Conservation (phyloP, 1,284 basidiomycete species). For the Vanrija humicola region DNA sequence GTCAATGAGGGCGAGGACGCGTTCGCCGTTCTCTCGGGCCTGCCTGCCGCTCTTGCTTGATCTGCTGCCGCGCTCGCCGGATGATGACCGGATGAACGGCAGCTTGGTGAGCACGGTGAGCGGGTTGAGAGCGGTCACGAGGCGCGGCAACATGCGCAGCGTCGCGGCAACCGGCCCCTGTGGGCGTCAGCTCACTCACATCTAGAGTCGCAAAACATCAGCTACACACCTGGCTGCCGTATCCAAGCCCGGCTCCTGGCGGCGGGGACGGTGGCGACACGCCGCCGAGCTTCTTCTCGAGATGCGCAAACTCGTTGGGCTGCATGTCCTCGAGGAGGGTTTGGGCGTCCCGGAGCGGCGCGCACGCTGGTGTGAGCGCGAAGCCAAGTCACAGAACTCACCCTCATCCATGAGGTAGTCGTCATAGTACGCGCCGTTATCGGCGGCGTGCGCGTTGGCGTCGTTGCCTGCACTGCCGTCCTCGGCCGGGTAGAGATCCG, state of each 20-base stretch:
- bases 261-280: slow-evolving; percentile 12
- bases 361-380: slow-evolving; percentile 20
- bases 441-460: no score
- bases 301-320: slow-evolving; percentile 23
- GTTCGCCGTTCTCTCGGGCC: slow-evolving; percentile 55
- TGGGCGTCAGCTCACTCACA: neutral
- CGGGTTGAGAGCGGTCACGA: slow-evolving; percentile 37
- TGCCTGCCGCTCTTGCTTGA: slow-evolving; percentile 6
- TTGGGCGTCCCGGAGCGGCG: slow-evolving; percentile 28
- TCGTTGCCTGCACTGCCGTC: no score
- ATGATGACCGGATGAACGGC: slow-evolving; percentile 1
- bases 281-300: slow-evolving; percentile 23
- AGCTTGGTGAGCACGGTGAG: slow-evolving; percentile 5
- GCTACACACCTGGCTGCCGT: slow-evolving; percentile 30
- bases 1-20: slow-evolving; percentile 68
- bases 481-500: no score
- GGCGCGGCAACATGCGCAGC: slow-evolving; percentile 30
- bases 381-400: no score
- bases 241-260: slow-evolving; percentile 37
- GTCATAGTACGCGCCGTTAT: no score
- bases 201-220: neutral
- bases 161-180: slow-evolving; percentile 41
- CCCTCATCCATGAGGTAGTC: no score
- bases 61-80: slow-evolving; percentile 12
- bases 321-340: slow-evolving; percentile 26